Evolutionary conservation across 345 rosid species (phyloP).

Genomic region (Ricinus communis): DNA sequence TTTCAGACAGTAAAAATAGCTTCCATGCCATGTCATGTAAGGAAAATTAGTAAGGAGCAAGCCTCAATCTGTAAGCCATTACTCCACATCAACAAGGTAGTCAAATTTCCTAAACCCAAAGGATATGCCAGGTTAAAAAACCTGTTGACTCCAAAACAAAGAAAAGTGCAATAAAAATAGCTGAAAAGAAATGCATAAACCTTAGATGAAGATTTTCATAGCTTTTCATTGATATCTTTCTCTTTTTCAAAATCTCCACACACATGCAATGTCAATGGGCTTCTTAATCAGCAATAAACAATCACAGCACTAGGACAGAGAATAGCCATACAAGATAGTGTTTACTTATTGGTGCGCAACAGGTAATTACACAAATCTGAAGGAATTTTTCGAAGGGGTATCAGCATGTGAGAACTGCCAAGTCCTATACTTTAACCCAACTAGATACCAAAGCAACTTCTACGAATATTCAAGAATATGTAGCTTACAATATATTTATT

Average conservation of each 20-base stretch:
- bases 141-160: neutral
- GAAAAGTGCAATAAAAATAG: neutral
- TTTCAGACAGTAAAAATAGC: neutral
- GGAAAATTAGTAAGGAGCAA: neutral
- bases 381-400: neutral
- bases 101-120: constrained; percentile 1
- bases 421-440: neutral
- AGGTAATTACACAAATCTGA: neutral
- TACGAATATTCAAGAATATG: neutral
- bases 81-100: neutral
- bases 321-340: neutral
- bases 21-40: neutral
- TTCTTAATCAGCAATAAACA: neutral
- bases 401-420: neutral
- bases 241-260: neutral
- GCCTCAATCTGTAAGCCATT: neutral
- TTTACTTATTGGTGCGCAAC: neutral
- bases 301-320: neutral
- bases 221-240: constrained; percentile 1
- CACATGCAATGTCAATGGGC: neutral
- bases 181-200: neutral
- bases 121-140: neutral
- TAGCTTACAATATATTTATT: neutral
- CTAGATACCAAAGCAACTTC: neutral
- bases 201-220: neutral